These are phyloP conservation scores for Brassica incana DNA, from an alignment of 345 rosid species.

Conservation along the genomic window DNA sequence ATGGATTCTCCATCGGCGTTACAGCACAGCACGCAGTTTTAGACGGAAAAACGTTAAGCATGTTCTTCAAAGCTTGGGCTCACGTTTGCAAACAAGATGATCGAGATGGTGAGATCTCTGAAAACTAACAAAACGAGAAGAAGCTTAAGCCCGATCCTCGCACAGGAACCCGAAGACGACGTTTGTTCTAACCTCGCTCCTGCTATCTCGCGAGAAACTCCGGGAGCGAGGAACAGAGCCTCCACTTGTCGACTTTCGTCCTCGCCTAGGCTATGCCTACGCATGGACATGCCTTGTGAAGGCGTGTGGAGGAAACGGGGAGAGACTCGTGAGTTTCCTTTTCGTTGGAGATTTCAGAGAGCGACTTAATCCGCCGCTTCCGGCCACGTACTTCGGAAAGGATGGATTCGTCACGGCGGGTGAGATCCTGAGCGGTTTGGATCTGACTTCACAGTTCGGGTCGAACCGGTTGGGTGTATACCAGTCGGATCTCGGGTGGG, in stretches of 20 bases:
- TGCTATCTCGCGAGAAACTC: slow-evolving; percentile 32
- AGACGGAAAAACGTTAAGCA: slow-evolving; percentile 21
- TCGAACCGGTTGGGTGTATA: slow-evolving; percentile 32
- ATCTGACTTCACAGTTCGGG: not conserved
- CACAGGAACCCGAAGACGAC: not conserved
- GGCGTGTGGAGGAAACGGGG: slow-evolving; percentile 21
- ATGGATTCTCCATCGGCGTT: slow-evolving; percentile 27
- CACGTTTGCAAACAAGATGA: slow-evolving; percentile 25
- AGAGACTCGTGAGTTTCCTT: slow-evolving; percentile 5
- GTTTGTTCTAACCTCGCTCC: slow-evolving; percentile 34
- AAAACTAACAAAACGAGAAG: not conserved
- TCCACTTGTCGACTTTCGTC: slow-evolving; percentile 42
- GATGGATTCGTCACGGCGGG: slow-evolving; percentile 20
- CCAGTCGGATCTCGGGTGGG: slow-evolving; percentile 38
- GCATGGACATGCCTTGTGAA: slow-evolving; percentile 27
- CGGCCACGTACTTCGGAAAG: not conserved
- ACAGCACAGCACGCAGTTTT: slow-evolving; percentile 26
- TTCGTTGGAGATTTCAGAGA: slow-evolving; percentile 12
- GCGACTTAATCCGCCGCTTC: not conserved
- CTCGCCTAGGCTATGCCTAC: slow-evolving; percentile 38
- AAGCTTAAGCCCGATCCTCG: slow-evolving; percentile 19
- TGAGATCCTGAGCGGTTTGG: slow-evolving; percentile 7
- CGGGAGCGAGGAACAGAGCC: slow-evolving; percentile 13
- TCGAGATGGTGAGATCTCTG: not conserved
- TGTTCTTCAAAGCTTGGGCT: slow-evolving; percentile 45